These are phyloP conservation scores for Aspergillus sp. DNA, from an alignment of 2,329 filamentous ascomycete genomes.

Conservation along the genomic window DNA sequence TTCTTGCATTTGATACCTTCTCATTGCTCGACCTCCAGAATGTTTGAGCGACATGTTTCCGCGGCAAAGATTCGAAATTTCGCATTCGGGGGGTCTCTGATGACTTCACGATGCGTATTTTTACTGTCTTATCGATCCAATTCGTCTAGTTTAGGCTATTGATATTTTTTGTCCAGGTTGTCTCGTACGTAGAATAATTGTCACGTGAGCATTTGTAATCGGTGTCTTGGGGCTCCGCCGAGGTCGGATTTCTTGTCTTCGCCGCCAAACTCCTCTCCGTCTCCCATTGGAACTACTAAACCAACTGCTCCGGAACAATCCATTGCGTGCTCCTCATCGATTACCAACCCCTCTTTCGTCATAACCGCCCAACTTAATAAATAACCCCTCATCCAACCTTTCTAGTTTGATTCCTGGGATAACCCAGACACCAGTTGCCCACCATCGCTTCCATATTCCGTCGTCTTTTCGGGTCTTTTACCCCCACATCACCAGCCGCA, in stretches of 20 bases:
- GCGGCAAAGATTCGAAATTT: neutral
- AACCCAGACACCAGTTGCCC: constrained; percentile 13
- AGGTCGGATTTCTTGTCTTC: too few relatives aligned
- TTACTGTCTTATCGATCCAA: neutral
- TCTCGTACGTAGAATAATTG: neutral
- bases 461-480: constrained; percentile 65
- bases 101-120: constrained; percentile 3
- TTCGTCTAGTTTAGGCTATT: neutral
- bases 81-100: neutral
- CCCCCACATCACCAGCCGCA: constrained; percentile 57
- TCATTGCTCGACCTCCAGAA: neutral
- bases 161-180: neutral
- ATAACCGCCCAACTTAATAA: neutral
- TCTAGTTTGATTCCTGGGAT: neutral
- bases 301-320: neutral
- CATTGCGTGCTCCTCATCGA: constrained; percentile 4
- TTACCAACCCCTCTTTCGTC: constrained; percentile 9
- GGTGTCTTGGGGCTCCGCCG: too few relatives aligned
- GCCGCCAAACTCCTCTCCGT: too few relatives aligned
- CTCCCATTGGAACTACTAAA: too few relatives aligned
- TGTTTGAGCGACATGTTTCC: constrained; percentile 1
- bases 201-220: neutral
- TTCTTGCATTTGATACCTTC: constrained; percentile 5
- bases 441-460: constrained; percentile 69
- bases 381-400: neutral